These are phyloP conservation scores for Epichloe elymi DNA, from an alignment of 2,329 filamentous ascomycete species.

Conservation along the genomic window DNA sequence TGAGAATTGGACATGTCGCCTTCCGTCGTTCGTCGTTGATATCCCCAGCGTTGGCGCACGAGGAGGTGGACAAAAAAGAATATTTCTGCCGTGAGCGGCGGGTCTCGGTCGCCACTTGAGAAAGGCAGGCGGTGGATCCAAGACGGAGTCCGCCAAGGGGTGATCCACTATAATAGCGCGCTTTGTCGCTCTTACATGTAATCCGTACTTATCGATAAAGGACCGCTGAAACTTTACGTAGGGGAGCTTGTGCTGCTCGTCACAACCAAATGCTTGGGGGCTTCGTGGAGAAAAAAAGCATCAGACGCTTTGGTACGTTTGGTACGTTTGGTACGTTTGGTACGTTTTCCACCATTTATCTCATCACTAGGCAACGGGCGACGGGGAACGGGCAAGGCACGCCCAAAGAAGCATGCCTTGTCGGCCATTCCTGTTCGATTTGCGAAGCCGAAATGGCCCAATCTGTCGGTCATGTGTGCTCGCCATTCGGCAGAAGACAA, in stretches of 20 bases:
- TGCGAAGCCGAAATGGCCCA: constrained; percentile 20
- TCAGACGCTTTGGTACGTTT: neutral
- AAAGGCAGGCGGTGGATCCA: constrained; percentile 18
- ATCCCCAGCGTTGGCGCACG: neutral
- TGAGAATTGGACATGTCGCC: constrained; percentile 26
- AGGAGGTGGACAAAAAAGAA: constrained; percentile 14
- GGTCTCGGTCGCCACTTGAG: neutral
- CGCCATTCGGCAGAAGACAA: constrained; percentile 15
- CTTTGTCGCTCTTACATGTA: neutral
- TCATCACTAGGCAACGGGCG: neutral
- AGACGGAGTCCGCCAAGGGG: neutral
- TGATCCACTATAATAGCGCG: neutral
- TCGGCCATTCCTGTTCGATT: constrained; percentile 22
- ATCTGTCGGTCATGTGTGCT: constrained; percentile 26
- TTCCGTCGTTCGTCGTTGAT: neutral
- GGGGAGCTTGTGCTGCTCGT: no score
- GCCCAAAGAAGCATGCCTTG: constrained; percentile 19
- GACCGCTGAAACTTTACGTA: neutral
- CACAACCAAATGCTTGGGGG: neutral
- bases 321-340: neutral
- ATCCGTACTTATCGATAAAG: constrained; percentile 20
- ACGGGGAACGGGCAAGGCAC: neutral
- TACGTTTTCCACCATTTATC: neutral
- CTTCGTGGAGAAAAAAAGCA: no score
- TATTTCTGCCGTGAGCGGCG: constrained; percentile 20